Base-by-base conservation (phyloP, 164 flowering plant species). In the Dillenia suffruticosa region DNA sequence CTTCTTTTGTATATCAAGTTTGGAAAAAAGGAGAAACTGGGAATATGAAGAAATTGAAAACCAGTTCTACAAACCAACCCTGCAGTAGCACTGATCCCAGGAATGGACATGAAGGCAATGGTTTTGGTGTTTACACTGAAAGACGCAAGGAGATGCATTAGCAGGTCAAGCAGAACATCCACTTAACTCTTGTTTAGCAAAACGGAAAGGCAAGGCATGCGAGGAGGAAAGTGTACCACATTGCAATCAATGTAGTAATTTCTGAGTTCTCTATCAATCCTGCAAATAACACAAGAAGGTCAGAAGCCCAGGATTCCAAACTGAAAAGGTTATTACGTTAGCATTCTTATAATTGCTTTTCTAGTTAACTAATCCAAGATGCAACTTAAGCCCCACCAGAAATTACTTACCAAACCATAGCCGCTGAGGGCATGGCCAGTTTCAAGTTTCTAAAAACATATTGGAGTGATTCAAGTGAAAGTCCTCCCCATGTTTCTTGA, bases 241-340 rank as follows among this genome's bases (percentile, higher is more conserved):
- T 89, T 62, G 97, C 98, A 14, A 85, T 79, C 69, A 93, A 58
- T 9, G 98, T 93, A 51, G 75, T 83, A 9, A 57, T 58, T 67
- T 86, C 84, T 1, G 96, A 63, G 56, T 86, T 71, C 10, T 92
- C 87, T 87, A 89, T 76, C 63, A 93, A 16, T 54, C 98, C 97
- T 0, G 97, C 96, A 44, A 90, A 66, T 62, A 93, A 60, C 63
- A 93, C 98, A 51, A 90, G 77, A 71, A 90, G 63, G 79, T 90
- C 98, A 54, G 84, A 89, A 26, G 97, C 97, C 92, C 98, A 93
- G 63, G 81, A 83, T 68, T 93, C 98, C 73, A 93, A 72, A 70
- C 98, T 93, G 78, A 47, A 11, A 67, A 13, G 63, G 46, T 12
- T 49, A 15, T 19, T 10, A 49, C 17, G 59, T 26, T 22, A 54